Evolutionary conservation across 768 basidiomycete species (phyloP), one percentile per base, ranked within the genome.

Genomic region (Psilocybe sp.): DNA sequence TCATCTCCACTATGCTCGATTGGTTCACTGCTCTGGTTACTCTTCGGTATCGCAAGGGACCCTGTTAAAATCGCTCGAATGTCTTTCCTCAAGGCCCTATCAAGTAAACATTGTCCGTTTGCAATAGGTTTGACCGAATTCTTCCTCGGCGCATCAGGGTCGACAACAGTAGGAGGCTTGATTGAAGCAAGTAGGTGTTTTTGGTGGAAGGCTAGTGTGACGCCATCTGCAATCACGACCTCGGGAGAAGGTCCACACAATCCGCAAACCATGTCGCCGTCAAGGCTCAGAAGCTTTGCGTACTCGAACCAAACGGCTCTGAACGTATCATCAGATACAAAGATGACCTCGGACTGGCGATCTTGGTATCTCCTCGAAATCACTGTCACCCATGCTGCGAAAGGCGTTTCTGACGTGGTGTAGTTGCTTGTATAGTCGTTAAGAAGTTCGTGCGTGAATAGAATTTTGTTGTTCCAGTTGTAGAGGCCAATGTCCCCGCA

Each of bases 371-470:
- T 33, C 1, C 60, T 51, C 14, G 44, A 37, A 8, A 64, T 39
- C 10, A 58, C 55, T 14, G 47, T 42, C 1, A 62, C 56, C 60
- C 61, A 65, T 28, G 66, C 56, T 10, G 49, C 44, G 44, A 71
- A 69, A 1, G 65, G 67, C 0, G 62, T 69, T 47, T 71, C 66
- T 2, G 69, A 69, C 2, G 65, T 37, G 3, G 62, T 68, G 39
- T 48, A 71, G 1, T 51, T 44, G 18, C 48, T 57, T 2, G 64
- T 69, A 35, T 67, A 71, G 40, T 64, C 60, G 19, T 71, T 56
- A 4, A 71, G 50, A 5, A 69, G 41, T 7, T 66, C 61, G 15
- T 67, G 62, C 2, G 65, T 54, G 46, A 69, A 60, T 3, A 69
- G 44, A 3, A 51, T 35, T 1, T 39, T 36, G 47, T 69, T 68